These are phyloP conservation scores for Leccinum imitatum DNA, from an alignment of 768 basidiomycete genomes.

Conservation along the genomic window DNA sequence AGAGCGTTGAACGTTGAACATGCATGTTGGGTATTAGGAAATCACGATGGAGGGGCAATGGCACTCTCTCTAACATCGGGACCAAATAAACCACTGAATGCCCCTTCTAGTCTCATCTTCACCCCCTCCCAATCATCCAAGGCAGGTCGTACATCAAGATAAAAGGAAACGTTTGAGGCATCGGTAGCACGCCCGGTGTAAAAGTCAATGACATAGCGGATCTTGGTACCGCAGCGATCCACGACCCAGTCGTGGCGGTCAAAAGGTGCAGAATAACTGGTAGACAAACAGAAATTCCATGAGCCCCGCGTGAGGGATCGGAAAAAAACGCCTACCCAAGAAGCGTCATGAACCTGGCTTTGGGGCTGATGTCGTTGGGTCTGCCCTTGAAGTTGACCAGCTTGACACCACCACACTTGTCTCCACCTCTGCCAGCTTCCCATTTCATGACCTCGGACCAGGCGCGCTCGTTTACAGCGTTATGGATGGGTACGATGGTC, in stretches of 20 bases:
- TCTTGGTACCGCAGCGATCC: slow-evolving; percentile 84
- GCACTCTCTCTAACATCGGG: slow-evolving; percentile 19
- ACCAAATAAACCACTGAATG: slow-evolving; percentile 44
- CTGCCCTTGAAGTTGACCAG: slow-evolving; percentile 90
- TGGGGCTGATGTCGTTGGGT: slow-evolving; percentile 75
- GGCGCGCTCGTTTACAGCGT: slow-evolving; percentile 95
- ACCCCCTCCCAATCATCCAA: slow-evolving; percentile 94
- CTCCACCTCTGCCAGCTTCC: slow-evolving; percentile 80
- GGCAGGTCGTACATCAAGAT: slow-evolving; percentile 91
- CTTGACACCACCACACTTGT: slow-evolving; percentile 76
- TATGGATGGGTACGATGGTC: slow-evolving; percentile 96
- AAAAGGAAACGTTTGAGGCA: slow-evolving; percentile 72
- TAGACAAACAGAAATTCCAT: background rate
- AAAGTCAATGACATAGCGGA: slow-evolving; percentile 98
- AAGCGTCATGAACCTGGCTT: slow-evolving; percentile 78
- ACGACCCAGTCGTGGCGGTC: slow-evolving; percentile 98
- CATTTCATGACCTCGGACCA: slow-evolving; percentile 83
- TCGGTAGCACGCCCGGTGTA: slow-evolving; percentile 74
- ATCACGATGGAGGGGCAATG: slow-evolving; percentile 17
- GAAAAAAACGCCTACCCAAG: slow-evolving; percentile 64
- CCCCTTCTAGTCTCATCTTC: slow-evolving; percentile 69
- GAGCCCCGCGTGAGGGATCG: background rate
- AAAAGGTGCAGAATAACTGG: slow-evolving; percentile 90
- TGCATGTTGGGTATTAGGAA: slow-evolving; percentile 9
- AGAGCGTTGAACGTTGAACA: background rate